Percentiles rank a stretch among this genome's conserved stretches.
Evolutionary conservation across 1,284 basidiomycete species (phyloP).

Genomic region (Cutaneotrichosporon sp.): DNA sequence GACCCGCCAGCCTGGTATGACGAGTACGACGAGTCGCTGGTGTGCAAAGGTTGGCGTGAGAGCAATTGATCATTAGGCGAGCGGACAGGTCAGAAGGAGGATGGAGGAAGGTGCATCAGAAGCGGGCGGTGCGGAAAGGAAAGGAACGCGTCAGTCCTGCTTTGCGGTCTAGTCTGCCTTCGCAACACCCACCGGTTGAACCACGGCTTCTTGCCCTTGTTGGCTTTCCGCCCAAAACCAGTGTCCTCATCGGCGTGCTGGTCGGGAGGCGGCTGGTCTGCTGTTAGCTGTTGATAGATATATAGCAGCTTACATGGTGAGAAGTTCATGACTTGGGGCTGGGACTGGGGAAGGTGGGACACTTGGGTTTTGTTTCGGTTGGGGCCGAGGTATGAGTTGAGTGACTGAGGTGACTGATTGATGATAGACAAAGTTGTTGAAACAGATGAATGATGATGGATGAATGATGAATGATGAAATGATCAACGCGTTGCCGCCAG

Average conservation of each 20-base stretch:
- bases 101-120: not conserved
- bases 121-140: not conserved
- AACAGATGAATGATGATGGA: too few species aligned
- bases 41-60: not conserved
- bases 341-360: not conserved
- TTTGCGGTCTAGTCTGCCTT: not conserved
- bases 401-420: too few species aligned
- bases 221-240: conserved; percentile 17
- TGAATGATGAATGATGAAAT: too few species aligned
- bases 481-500: too few species aligned
- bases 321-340: conserved; percentile 27
- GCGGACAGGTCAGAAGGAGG: not conserved
- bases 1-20: conserved; percentile 66
- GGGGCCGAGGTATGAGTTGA: too few species aligned
- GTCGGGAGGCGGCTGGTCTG: conserved; percentile 53
- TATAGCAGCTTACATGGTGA: conserved; percentile 30
- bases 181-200: conserved; percentile 55
- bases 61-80: not conserved
- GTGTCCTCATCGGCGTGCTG: conserved; percentile 37
- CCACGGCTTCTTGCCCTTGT: conserved; percentile 60
- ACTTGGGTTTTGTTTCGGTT: not conserved
- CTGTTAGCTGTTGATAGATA: not conserved
- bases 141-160: not conserved
- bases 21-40: conserved; percentile 44
- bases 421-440: too few species aligned